Conservation (phyloP, 164 flowering plant genomes). For the Buxus sempervirens region DNA sequence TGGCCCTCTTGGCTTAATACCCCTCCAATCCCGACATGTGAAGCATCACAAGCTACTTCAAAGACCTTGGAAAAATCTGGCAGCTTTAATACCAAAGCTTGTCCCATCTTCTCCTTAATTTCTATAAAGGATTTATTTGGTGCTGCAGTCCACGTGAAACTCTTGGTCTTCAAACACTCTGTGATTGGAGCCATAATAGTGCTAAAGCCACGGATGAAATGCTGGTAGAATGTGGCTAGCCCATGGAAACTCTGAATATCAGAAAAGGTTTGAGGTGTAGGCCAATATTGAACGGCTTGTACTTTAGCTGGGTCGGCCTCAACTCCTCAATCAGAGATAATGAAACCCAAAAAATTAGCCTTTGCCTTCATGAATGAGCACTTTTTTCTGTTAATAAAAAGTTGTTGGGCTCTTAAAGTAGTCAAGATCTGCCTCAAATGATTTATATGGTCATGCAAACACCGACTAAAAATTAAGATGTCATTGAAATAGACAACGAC, state of each 20-base stretch:
- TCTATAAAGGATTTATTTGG: neutral
- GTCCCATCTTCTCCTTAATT: neutral
- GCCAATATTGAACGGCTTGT: neutral
- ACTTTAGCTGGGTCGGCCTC: slow-evolving; percentile 1
- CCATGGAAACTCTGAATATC: slow-evolving; percentile 5
- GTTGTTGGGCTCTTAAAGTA: neutral
- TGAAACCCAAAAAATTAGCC: too few relatives aligned
- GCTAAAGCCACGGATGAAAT: slow-evolving; percentile 3
- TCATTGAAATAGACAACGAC: too few relatives aligned
- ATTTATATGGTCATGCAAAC: neutral
- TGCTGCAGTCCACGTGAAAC: neutral
- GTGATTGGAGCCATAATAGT: too few relatives aligned
- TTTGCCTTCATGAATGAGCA: too few relatives aligned
- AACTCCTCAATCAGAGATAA: too few relatives aligned
- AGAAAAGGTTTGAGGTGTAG: neutral
- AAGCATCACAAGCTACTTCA: too few relatives aligned
- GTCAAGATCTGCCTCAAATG: neutral
- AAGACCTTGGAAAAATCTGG: slow-evolving; percentile 3
- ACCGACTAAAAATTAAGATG: neutral
- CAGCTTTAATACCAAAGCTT: neutral
- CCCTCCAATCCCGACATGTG: too few relatives aligned
- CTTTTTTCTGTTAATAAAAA: neutral
- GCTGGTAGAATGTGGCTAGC: too few relatives aligned
- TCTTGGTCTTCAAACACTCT: neutral
- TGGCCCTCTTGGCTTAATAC: too few relatives aligned